A percentile compares a stretch with the other conserved stretches of the same genome.
Evolutionary conservation across 1,284 basidiomycete genomes (phyloP).

Genomic region (Fomitopsis palustris): DNA sequence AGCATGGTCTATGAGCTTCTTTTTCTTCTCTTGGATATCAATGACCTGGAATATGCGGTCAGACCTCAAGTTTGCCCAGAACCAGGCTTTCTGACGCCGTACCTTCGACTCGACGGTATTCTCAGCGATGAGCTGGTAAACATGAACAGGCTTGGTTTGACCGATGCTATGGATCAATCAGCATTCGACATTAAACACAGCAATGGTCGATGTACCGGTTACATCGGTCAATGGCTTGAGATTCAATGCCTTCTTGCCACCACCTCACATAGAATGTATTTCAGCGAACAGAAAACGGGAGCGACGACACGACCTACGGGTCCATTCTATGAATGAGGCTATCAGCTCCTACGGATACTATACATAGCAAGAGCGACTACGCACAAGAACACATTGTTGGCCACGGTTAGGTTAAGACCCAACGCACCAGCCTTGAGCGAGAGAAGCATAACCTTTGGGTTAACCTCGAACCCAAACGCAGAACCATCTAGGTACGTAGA

Average conservation of each 20-base stretch:
- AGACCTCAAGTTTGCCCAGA: neutral
- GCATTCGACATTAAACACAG: slow-evolving; percentile 18
- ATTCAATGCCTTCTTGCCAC: slow-evolving; percentile 89
- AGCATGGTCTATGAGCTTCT: slow-evolving; percentile 68
- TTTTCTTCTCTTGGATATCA: slow-evolving; percentile 82
- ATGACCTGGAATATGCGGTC: slow-evolving; percentile 46
- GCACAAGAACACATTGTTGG: slow-evolving; percentile 86
- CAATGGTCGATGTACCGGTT: slow-evolving; percentile 37
- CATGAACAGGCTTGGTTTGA: slow-evolving; percentile 76
- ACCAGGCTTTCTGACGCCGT: slow-evolving; percentile 2
- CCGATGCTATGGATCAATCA: slow-evolving; percentile 54
- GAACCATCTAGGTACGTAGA: slow-evolving; percentile 3
- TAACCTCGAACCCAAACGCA: slow-evolving; percentile 30
- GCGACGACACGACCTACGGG: slow-evolving; percentile 51
- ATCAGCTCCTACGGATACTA: neutral
- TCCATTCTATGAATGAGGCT: slow-evolving; percentile 62
- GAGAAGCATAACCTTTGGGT: slow-evolving; percentile 81
- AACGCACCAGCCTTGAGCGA: slow-evolving; percentile 83
- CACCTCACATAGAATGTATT: slow-evolving; percentile 38
- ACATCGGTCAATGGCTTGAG: slow-evolving; percentile 83
- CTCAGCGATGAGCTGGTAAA: slow-evolving; percentile 86
- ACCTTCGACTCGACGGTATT: slow-evolving; percentile 85
- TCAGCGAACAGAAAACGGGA: slow-evolving; percentile 6
- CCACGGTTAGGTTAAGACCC: slow-evolving; percentile 85
- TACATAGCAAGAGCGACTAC: slow-evolving; percentile 27